These are phyloP conservation scores for Fusarium buharicum DNA, from an alignment of 2,329 filamentous ascomycete genomes.

Conservation along the genomic window DNA sequence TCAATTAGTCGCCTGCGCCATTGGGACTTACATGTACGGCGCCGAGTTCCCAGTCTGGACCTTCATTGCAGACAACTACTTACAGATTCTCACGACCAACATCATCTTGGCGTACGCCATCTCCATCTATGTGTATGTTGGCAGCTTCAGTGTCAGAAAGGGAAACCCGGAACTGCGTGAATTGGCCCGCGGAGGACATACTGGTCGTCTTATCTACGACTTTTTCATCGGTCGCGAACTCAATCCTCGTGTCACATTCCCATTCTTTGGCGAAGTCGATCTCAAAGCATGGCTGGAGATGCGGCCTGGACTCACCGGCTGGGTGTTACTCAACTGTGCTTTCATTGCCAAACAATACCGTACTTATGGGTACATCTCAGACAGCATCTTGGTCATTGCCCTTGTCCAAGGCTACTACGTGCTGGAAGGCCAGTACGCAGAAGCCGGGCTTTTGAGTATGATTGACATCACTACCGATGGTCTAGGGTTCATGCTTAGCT, in stretches of 20 bases:
- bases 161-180: conserved; percentile 76
- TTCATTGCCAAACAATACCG: conserved; percentile 89
- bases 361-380: conserved; percentile 80
- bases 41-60: conserved; percentile 86
- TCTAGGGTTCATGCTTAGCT: conserved; percentile 91
- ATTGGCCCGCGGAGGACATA: conserved; percentile 80
- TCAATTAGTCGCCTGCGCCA: conserved; percentile 72
- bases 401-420: conserved; percentile 82
- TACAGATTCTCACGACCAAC: conserved; percentile 84
- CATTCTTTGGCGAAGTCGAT: conserved; percentile 83
- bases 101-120: conserved; percentile 77
- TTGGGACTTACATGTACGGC: conserved; percentile 79
- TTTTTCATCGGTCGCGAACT: conserved; percentile 97
- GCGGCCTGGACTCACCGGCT: conserved; percentile 86
- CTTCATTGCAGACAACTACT: conserved; percentile 87
- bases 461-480: conserved; percentile 93
- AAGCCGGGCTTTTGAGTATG: conserved; percentile 84
- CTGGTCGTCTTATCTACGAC: conserved; percentile 87
- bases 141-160: conserved; percentile 79
- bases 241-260: conserved; percentile 82
- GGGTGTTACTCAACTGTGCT: conserved; percentile 82
- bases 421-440: conserved; percentile 84
- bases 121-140: conserved; percentile 79
- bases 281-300: conserved; percentile 90
- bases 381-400: conserved; percentile 82